Base-by-base conservation (phyloP, 371 early-diverging fungal genomes). In the Rhizopus arrhizus region DNA sequence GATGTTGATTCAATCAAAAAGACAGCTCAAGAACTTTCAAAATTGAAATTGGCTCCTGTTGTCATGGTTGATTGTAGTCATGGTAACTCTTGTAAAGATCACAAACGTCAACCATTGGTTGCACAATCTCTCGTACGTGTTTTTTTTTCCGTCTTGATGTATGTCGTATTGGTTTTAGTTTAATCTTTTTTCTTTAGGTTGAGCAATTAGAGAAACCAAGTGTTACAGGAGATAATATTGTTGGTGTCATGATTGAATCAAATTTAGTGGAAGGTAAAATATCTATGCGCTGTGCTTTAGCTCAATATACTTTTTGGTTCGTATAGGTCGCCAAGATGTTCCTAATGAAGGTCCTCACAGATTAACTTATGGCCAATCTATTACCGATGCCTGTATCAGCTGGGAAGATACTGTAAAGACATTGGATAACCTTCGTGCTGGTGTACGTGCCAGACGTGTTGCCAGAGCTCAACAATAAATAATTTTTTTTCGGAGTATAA, bases 11-110 rank as follows among this genome's bases (percentile, higher is more conserved):
- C 82, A 42, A 86, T 94, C 46, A 74, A 81, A 70, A 72, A 68
- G n/a, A 83, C 85, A 10, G 77, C 81, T 5, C 78, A 70, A 43
- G 83, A 89, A 58, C 80, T 94, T 53, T 68, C 68, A 32, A 85
- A 86, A 61, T 84, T 84, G 64, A 86, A 87, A 55, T 64, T 92
- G 49, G 66, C 70, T 12, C 70, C 85, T 38, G 69, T 73, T 28
- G 74, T 97, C 68, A 96, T 97, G 97, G 80, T 96, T 58, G 97
- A 97, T 71, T 95, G 94, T 80, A 90, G 91, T 55, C 97, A 97
- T 71, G 97, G 94, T 46, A 94, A 91, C 81, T 84, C 83, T 61
- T 74, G 73, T 74, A 94, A 92, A 76, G 73, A 88, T 63, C 90
- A 89, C 60, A 81, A 82, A 43, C 85, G 89, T 66, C 97, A 97